Evolutionary conservation across 768 basidiomycete genomes (phyloP).

Genomic region (Macrolepiota dolichaula): DNA sequence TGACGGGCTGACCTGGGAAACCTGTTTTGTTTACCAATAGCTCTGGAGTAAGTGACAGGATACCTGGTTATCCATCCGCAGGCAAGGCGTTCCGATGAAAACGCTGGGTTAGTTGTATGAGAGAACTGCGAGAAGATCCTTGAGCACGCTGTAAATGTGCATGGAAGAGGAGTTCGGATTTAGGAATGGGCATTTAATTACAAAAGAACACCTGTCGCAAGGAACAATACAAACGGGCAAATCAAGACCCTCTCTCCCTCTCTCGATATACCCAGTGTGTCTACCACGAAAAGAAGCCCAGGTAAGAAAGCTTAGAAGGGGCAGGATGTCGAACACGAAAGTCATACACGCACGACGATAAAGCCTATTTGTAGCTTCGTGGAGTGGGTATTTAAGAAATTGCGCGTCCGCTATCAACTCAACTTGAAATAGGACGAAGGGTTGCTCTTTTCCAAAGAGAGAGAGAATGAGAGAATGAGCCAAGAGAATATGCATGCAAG

Average conservation of each 20-base stretch:
- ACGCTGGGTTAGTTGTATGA: not conserved
- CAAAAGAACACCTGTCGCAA: not conserved
- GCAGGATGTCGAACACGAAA: not conserved
- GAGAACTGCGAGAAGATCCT: not conserved
- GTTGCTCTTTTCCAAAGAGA: not conserved
- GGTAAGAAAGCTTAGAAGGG: not conserved
- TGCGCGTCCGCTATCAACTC: not conserved
- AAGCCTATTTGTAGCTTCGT: not conserved
- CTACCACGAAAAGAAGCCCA: not conserved
- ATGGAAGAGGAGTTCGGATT: slow-evolving; percentile 1
- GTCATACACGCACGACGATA: not conserved
- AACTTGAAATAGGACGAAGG: not conserved
- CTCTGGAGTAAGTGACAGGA: not conserved
- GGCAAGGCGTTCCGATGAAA: slow-evolving; percentile 3
- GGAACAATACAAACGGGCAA: not conserved
- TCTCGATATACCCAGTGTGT: not conserved
- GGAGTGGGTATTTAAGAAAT: not conserved
- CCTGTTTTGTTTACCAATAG: not conserved
- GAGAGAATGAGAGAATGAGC: no score
- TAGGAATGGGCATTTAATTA: not conserved
- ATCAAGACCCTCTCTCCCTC: not conserved
- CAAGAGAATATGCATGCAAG: no score
- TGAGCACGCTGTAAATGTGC: slow-evolving; percentile 1
- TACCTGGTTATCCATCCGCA: not conserved
- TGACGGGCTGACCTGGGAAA: not conserved